Percentiles rank a stretch among this genome's conserved stretches.
These are phyloP conservation scores for Umbelopsis vinacea DNA, from an alignment of 192 early-diverging fungal species.

Conservation along the genomic window DNA sequence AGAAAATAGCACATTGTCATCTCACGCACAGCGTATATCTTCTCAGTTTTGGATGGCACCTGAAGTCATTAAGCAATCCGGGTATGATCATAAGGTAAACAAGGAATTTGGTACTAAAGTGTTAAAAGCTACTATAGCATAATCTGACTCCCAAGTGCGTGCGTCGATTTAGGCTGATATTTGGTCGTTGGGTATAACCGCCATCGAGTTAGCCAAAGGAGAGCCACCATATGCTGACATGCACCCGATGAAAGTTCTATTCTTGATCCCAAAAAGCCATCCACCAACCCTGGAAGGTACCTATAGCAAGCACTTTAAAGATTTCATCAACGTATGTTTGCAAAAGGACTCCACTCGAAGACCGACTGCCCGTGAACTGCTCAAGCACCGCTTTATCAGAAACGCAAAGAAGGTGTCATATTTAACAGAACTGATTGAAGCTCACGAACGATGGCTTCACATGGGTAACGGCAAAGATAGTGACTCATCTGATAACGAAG, in stretches of 20 bases:
- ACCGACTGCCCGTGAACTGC: conserved; percentile 85
- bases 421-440: conserved; percentile 83
- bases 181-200: conserved; percentile 97
- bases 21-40: not conserved
- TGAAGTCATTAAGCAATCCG: conserved; percentile 93
- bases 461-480: conserved; percentile 54
- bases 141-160: not conserved
- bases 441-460: conserved; percentile 79
- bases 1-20: not conserved
- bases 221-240: conserved; percentile 91
- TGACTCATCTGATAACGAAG: conserved; percentile 54
- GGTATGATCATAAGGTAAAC: conserved; percentile 85
- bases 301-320: conserved; percentile 84
- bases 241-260: conserved; percentile 94
- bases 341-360: conserved; percentile 84
- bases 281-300: conserved; percentile 81
- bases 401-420: conserved; percentile 83
- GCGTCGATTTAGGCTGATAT: conserved; percentile 89
- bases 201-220: conserved; percentile 94
- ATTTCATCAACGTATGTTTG: conserved; percentile 87
- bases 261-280: conserved; percentile 89
- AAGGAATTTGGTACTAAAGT: conserved; percentile 1
- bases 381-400: conserved; percentile 87
- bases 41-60: conserved; percentile 89
- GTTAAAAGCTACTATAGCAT: too few relatives aligned